A percentile compares a stretch with the other conserved stretches of the same genome.
Evolutionary conservation across 2,329 filamentous ascomycete species (phyloP).

Genomic region (Dryadomyces quercus-mongolicae): DNA sequence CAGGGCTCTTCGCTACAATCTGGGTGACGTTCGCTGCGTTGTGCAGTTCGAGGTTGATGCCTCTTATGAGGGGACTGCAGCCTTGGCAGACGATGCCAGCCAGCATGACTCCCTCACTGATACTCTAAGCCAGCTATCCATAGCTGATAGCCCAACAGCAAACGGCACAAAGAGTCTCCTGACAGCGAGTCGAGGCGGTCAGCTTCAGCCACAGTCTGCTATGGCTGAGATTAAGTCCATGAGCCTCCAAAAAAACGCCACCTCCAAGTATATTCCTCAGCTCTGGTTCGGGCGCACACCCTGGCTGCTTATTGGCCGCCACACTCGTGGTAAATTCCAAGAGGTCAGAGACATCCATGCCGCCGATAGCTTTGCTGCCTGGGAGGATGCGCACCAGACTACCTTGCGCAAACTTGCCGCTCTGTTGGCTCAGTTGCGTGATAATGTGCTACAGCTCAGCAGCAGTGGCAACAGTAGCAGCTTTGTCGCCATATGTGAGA

Average conservation of each 20-base stretch:
- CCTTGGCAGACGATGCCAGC: background rate
- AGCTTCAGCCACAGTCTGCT: background rate
- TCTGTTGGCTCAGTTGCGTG: background rate
- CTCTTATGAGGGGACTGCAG: background rate
- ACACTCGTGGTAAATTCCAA: background rate
- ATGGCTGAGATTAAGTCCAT: background rate
- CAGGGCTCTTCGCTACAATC: background rate
- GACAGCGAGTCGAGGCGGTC: too few relatives aligned
- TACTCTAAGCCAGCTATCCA: background rate
- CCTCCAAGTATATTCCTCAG: background rate
- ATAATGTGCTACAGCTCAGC: background rate
- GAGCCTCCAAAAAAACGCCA: too few relatives aligned
- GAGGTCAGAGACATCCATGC: background rate
- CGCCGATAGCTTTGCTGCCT: background rate
- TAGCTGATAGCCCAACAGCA: too few relatives aligned
- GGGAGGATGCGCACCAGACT: background rate
- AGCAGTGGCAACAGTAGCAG: background rate
- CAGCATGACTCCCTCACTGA: too few relatives aligned
- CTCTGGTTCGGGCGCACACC: constrained; percentile 1
- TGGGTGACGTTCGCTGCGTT: background rate
- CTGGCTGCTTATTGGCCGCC: background rate
- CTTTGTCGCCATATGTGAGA: background rate
- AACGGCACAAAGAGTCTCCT: too few relatives aligned
- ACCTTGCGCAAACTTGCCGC: background rate
- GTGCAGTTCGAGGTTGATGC: background rate